phyloP scores from a whole-genome alignment of 23 red algal species.

The Pyropia haitanensis region DNA sequence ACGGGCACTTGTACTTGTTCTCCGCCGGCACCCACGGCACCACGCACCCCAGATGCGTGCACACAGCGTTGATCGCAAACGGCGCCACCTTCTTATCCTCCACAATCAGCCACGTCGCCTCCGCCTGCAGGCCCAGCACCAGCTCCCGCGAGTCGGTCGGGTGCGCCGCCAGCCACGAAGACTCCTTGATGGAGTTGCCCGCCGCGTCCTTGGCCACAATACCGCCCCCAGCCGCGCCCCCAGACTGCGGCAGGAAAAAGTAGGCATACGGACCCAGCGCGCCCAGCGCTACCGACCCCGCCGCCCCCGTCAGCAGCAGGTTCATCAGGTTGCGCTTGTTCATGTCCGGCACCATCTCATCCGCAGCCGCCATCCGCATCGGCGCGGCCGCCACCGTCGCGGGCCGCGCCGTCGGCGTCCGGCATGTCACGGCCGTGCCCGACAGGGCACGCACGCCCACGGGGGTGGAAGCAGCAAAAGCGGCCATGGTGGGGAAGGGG shows the following conservation, averaged over 20 bases:
- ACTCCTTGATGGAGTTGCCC: conserved; percentile 72
- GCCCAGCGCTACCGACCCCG: conserved; percentile 50
- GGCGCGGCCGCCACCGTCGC: not conserved
- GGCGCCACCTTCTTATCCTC: conserved; percentile 53
- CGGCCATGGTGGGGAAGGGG: conserved; percentile 25
- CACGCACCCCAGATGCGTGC: conserved; percentile 97
- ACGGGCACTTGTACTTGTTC: conserved; percentile 98
- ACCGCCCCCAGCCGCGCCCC: conserved; percentile 32
- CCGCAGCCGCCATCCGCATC: conserved; percentile 59
- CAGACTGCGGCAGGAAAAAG: conserved; percentile 80
- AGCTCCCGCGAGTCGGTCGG: conserved; percentile 61
- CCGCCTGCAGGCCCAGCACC: conserved; percentile 83
- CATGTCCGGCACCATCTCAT: conserved; percentile 88
- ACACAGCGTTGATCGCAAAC: conserved; percentile 87
- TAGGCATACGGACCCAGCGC: conserved; percentile 41
- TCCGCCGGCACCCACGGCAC: conserved; percentile 93
- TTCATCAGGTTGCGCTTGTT: conserved; percentile 88
- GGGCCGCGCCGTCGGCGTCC: not conserved
- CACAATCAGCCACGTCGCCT: conserved; percentile 89
- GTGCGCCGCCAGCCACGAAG: conserved; percentile 53
- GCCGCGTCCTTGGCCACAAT: conserved; percentile 70
- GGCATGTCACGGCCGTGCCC: conserved; percentile 10
- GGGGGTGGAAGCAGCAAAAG: conserved; percentile 28
- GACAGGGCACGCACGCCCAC: conserved; percentile 8
- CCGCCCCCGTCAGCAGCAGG: conserved; percentile 53